These are phyloP conservation scores for Solanum sejunctum DNA, from an alignment of 257 asterid species.

Conservation along the genomic window DNA sequence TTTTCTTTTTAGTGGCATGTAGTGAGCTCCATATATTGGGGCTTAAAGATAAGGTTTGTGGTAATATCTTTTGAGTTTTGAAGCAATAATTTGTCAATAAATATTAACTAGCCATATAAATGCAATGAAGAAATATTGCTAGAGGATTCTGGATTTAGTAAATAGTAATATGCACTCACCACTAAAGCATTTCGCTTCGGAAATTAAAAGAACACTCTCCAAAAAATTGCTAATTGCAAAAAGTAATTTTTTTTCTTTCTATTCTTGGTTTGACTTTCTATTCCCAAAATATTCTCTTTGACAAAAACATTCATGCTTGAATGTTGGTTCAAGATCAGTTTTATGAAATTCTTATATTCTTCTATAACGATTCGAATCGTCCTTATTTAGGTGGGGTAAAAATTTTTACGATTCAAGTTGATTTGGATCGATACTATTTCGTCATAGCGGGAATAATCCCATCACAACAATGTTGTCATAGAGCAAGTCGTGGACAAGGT, in stretches of 20 bases:
- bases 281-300: not conserved
- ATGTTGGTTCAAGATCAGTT: not conserved
- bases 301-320: not conserved
- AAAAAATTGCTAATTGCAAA: not conserved
- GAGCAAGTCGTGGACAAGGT: too few species aligned
- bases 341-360: not conserved
- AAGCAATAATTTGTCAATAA: conserved; percentile 4
- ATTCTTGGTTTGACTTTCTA: not conserved
- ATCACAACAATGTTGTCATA: too few species aligned
- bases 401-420: too few species aligned
- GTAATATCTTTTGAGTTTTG: not conserved
- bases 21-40: not conserved
- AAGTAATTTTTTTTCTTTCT: not conserved
- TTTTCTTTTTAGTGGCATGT: not conserved
- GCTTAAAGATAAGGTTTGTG: not conserved
- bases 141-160: too few species aligned
- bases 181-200: not conserved
- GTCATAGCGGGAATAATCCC: too few species aligned
- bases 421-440: too few species aligned
- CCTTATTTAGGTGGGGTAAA: too few species aligned
- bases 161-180: not conserved
- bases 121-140: not conserved
- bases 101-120: not conserved
- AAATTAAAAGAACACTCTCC: not conserved
- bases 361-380: too few species aligned